Evolutionary conservation across 139 green algal genomes (phyloP), one percentile per base, ranked within the genome.

Genomic region (Penium margaritaceum): DNA sequence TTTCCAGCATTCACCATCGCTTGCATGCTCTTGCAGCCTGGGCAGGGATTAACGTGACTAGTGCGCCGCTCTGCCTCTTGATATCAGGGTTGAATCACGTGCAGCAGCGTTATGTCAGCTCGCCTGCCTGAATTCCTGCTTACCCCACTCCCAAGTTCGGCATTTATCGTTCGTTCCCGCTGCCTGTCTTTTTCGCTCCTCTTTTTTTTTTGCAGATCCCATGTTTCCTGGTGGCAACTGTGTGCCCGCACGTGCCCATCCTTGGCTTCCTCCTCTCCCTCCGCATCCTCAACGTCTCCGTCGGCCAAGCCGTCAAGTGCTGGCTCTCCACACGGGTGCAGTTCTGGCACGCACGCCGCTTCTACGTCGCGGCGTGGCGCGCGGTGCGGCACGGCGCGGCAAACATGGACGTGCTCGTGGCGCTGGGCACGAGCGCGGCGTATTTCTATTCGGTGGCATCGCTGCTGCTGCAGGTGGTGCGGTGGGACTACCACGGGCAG

Each of bases 371-470:
- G 34, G 92, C 93, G 0, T 90, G 74, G 35, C 88, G 87, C 54
- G 76, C 89, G 9, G 75, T 95, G 6, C 57, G 63, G 12, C 73
- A 77, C 33, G 82, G 89, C 32, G 83, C 79, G 27, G 92, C 94
- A 58, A 99, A 99, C 86, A 99, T 99, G 94, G 94, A 98, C 88
- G 84, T 98, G 38, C 87, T 99, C 29, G 90, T 99, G 5, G 88
- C 88, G 0, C 85, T 99, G 47, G 94, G 90, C 53, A 98, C 93
- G 44, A 93, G 90, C 63, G 90, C 91, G 34, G 85, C 86, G 2
- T 99, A 97, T 81, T 33, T 88, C 36, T 99, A 98, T 85, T 91
- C 83, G 21, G 65, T 92, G 70, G 87, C 94, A 73, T 86, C 79
- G 60, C 87, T 97, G 19, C 37, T 96, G 47, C 84, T 90, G 70